Percentiles rank a stretch among this genome's conserved stretches.
Conservation (phyloP, 2,329 filamentous ascomycete genomes). For the Lachnellula hyalina region DNA sequence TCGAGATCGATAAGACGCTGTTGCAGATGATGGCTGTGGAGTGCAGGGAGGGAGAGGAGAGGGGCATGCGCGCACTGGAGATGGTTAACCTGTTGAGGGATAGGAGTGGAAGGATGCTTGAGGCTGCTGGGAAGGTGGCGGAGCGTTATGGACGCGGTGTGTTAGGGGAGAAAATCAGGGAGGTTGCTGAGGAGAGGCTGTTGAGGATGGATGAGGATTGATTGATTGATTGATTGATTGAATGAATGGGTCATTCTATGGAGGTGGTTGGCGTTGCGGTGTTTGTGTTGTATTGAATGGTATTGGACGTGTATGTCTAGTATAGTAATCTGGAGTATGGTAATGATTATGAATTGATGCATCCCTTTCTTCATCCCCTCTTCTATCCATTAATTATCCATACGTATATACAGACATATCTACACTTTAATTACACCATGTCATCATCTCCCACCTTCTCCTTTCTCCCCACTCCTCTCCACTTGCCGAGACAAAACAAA, state of each 20-base stretch:
- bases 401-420: background rate
- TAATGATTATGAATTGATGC: background rate
- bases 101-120: conserved; percentile 79
- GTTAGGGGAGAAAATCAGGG: conserved; percentile 84
- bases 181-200: conserved; percentile 61
- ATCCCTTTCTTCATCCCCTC: background rate
- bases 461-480: too few species aligned
- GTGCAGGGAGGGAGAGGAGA: conserved; percentile 87
- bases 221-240: conserved; percentile 28
- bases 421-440: too few species aligned
- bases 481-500: too few species aligned
- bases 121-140: conserved; percentile 86
- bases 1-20: conserved; percentile 85
- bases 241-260: background rate
- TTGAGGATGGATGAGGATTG: conserved; percentile 29
- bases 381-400: background rate
- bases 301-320: background rate
- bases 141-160: conserved; percentile 75
- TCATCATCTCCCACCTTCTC: too few species aligned
- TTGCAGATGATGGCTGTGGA: conserved; percentile 84
- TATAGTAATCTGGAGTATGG: background rate
- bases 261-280: background rate
- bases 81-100: conserved; percentile 83
- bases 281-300: background rate
- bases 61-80: conserved; percentile 91